Percentiles rank a stretch among this genome's conserved stretches.
These are phyloP conservation scores for Fusarium mexicanum DNA, from an alignment of 2,329 filamentous ascomycete genomes.

Conservation along the genomic window DNA sequence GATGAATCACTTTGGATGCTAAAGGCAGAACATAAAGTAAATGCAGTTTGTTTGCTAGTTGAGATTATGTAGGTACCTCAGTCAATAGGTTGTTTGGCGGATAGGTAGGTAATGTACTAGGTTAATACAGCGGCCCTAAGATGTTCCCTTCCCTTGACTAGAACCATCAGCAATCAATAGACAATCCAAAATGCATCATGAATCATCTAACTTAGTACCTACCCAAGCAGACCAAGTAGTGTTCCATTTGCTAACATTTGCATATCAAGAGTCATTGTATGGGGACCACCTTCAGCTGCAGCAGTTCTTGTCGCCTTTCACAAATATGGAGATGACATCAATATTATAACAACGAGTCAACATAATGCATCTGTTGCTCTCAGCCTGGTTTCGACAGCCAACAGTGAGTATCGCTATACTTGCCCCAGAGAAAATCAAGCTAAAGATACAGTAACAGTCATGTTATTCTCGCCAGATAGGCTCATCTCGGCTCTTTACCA, in stretches of 20 bases:
- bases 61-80: background rate
- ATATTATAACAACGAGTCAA: background rate
- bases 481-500: background rate
- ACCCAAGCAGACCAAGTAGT: background rate
- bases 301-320: background rate
- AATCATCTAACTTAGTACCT: background rate
- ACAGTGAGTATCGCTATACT: conserved; percentile 4
- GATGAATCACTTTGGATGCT: background rate
- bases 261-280: too few relatives aligned
- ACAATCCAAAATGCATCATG: background rate
- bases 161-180: background rate
- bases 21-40: background rate
- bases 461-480: background rate
- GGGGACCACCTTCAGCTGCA: too few relatives aligned
- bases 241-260: background rate
- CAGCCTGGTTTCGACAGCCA: background rate
- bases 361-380: background rate
- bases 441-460: background rate
- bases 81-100: background rate
- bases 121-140: background rate
- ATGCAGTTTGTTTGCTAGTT: background rate
- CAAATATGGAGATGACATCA: conserved; percentile 1
- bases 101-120: background rate
- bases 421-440: background rate
- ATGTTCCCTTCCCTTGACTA: background rate